Conservation (phyloP, 1,284 basidiomycete species). For the Rhodotorula sp. region DNA sequence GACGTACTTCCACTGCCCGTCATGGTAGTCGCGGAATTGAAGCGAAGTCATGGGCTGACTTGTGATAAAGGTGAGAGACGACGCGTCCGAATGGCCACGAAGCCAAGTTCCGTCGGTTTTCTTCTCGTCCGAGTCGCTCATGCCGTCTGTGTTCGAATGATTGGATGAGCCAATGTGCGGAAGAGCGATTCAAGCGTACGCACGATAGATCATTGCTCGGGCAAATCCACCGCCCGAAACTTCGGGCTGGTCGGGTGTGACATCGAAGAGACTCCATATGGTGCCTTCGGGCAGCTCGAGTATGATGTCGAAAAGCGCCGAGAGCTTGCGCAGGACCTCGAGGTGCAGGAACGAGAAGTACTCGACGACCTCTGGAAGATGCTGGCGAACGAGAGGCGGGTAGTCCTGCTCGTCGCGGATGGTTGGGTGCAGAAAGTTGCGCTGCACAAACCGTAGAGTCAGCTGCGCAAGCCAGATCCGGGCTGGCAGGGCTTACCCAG, state of each 20-base stretch:
- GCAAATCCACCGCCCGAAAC: conserved; percentile 18
- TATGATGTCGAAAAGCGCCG: conserved; percentile 23
- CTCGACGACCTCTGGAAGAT: conserved; percentile 26
- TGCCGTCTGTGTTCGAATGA: neutral
- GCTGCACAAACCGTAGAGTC: neutral
- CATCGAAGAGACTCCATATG: conserved; percentile 11
- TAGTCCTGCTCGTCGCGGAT: conserved; percentile 9
- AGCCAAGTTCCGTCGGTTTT: conserved; percentile 20
- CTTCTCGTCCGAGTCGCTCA: conserved; percentile 11
- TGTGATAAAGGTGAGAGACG: conserved; percentile 27
- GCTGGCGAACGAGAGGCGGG: conserved; percentile 17
- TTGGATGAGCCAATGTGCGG: too few relatives aligned
- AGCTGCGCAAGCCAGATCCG: too few relatives aligned
- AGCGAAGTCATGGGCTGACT: conserved; percentile 25
- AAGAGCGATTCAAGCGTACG: neutral
- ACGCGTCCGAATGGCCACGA: conserved; percentile 21
- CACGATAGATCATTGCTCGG: conserved; percentile 23
- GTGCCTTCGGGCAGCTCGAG: conserved; percentile 27
- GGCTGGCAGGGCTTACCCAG: neutral
- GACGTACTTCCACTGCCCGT: conserved; percentile 27
- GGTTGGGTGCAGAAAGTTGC: conserved; percentile 24
- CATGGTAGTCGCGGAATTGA: conserved; percentile 26
- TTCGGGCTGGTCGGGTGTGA: conserved; percentile 11
- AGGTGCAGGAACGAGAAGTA: conserved; percentile 25
- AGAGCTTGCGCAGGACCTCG: conserved; percentile 19